Base-by-base conservation (phyloP, 2,329 filamentous ascomycete species). In the Ophiostoma angusticollis region DNA sequence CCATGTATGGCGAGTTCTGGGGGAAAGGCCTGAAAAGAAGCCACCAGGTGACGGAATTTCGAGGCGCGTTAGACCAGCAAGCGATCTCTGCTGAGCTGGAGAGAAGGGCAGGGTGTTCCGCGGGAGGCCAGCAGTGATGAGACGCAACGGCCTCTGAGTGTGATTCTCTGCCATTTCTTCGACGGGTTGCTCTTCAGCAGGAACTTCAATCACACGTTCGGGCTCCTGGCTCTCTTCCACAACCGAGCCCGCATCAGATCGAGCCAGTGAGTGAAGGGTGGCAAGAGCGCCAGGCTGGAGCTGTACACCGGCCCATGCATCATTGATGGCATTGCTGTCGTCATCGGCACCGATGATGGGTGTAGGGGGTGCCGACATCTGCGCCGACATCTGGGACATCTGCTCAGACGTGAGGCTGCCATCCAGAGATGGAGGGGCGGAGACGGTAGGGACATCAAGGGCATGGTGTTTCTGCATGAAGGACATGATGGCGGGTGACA, bases 11-110 rank as follows among this genome's bases (percentile, higher is more conserved):
- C 86, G 76, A 27, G 80, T 77, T 38, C 75, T 72, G 4, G 80
- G 74, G 27, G 81, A 84, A 21, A 95, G 70, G 0, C 81, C 85
- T 2, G 84, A 84, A 59, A 95, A 95, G 67, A 95, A 95, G 1
- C 82, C 85, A 19, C 84, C 81, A 0, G 89, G 89, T 0, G 89
- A 95, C 6, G 87, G 89, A 24, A 96, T 86, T 19, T 87, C 87
- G 16, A 95, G 70, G 43, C 74, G 78, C 16, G 83, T 87, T 45
- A 95, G 70, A 28, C 79, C 82, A 40, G 79, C 78, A 12, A 78
- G 65, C 12, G 78, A 80, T 41, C 68, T 59, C 41, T 67, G 68
- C 31, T 74, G 72, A 8, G 67, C 61, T 9, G 72, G 61, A 1
- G 66, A 58, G 12, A 60, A 57, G 13, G 57, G 50, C 25, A 56